These are phyloP conservation scores for Cercospora zeae-maydis DNA, from an alignment of 2,329 filamentous ascomycete species.

Conservation along the genomic window DNA sequence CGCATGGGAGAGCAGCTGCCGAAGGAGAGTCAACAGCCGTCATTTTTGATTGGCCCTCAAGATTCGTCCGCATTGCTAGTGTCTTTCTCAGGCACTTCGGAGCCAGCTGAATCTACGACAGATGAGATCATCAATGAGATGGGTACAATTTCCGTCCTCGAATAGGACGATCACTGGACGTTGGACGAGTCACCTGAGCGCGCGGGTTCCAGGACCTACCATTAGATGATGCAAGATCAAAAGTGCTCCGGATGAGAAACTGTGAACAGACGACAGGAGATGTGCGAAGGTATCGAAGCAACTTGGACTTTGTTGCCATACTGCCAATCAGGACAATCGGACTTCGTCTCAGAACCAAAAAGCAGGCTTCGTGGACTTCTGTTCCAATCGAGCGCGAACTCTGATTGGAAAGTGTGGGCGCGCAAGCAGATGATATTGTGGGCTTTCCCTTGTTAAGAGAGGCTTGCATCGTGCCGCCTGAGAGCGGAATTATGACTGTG, in stretches of 20 bases:
- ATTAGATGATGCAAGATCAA: too few species aligned
- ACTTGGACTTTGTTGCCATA: too few species aligned
- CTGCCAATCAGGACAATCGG: too few species aligned
- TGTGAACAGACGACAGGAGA: too few species aligned
- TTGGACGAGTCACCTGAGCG: too few species aligned
- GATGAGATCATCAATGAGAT: background rate
- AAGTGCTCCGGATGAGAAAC: too few species aligned
- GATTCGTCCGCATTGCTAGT: background rate
- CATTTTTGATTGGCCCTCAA: background rate
- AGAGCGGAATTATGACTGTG: background rate
- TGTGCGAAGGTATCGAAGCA: too few species aligned
- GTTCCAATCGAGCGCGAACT: background rate
- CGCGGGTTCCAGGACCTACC: too few species aligned
- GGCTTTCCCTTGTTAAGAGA: background rate
- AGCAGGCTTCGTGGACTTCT: background rate
- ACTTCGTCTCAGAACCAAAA: too few species aligned
- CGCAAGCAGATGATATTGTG: background rate
- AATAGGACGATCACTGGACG: background rate
- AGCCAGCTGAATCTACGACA: background rate
- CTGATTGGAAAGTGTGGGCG: too few species aligned
- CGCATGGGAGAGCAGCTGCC: background rate
- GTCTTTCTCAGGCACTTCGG: background rate
- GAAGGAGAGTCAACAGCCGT: background rate
- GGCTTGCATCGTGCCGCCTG: background rate
- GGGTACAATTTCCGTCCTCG: background rate